These are phyloP conservation scores for Xylaria flabelliformis DNA, from an alignment of 495 filamentous ascomycete genomes.

Conservation along the genomic window DNA sequence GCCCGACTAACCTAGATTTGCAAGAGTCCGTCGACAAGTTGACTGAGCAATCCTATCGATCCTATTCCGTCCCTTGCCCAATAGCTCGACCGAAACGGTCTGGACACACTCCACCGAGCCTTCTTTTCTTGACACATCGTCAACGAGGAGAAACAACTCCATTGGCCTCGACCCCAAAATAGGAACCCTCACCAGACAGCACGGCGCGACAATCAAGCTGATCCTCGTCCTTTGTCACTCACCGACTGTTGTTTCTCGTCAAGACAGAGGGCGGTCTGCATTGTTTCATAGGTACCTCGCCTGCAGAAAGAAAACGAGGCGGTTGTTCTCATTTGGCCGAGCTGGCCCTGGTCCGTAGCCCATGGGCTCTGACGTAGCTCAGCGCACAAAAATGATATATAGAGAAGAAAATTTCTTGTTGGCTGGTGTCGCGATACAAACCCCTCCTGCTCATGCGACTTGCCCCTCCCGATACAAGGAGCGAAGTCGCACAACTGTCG, in stretches of 20 bases:
- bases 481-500: constrained; percentile 19
- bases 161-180: constrained; percentile 24
- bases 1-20: not conserved
- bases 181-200: constrained; percentile 25
- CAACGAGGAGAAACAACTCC: constrained; percentile 14
- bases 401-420: constrained; percentile 24
- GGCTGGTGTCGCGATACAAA: constrained; percentile 9
- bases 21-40: constrained; percentile 14
- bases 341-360: constrained; percentile 19
- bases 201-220: constrained; percentile 24
- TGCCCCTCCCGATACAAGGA: constrained; percentile 24
- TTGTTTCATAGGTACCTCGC: constrained; percentile 23
- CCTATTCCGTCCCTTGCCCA: constrained; percentile 14
- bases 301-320: constrained; percentile 24
- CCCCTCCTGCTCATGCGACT: constrained; percentile 31
- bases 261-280: constrained; percentile 25
- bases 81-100: constrained; percentile 25
- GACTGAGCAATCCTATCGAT: constrained; percentile 22
- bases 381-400: constrained; percentile 26
- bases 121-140: constrained; percentile 26
- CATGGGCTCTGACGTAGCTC: constrained; percentile 25
- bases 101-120: constrained; percentile 25
- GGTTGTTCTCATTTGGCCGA: constrained; percentile 14
- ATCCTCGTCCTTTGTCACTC: constrained; percentile 27
- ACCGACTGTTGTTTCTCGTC: constrained; percentile 28